These are phyloP conservation scores for Aspergillus udagawae DNA, from an alignment of 2,329 filamentous ascomycete species.

Conservation along the genomic window DNA sequence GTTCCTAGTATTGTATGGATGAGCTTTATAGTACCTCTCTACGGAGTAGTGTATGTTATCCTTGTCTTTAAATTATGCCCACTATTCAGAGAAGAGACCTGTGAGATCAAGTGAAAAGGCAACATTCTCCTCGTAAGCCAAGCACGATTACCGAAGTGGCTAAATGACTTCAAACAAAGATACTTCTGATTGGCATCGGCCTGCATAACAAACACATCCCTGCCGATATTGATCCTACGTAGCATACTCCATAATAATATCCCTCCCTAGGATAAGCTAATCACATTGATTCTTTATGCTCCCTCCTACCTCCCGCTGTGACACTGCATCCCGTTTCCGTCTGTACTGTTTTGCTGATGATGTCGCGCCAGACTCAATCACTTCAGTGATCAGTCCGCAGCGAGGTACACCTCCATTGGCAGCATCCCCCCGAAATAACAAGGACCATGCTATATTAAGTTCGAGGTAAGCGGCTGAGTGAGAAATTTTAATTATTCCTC, in stretches of 20 bases:
- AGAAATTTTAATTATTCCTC: no score
- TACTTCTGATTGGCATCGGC: not conserved
- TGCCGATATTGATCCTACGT: not conserved
- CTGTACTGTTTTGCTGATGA: no score
- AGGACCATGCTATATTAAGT: not conserved
- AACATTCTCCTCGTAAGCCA: not conserved
- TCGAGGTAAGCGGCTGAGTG: not conserved
- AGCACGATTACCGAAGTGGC: no score
- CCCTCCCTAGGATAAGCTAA: not conserved
- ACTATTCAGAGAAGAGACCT: not conserved
- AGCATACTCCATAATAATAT: not conserved
- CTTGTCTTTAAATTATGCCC: no score
- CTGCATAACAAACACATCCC: not conserved
- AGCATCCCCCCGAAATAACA: no score
- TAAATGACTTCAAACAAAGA: not conserved
- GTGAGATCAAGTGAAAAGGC: not conserved
- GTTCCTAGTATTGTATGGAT: not conserved
- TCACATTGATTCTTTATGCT: not conserved
- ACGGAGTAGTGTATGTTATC: no score
- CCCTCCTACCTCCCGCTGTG: not conserved
- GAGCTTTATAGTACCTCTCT: no score
- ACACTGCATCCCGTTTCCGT: not conserved
- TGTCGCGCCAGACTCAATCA: no score
- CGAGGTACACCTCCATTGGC: not conserved
- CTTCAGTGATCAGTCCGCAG: no score